These are phyloP conservation scores for Alternaria ethzedia DNA, from an alignment of 2,329 filamentous ascomycete species.

Conservation along the genomic window DNA sequence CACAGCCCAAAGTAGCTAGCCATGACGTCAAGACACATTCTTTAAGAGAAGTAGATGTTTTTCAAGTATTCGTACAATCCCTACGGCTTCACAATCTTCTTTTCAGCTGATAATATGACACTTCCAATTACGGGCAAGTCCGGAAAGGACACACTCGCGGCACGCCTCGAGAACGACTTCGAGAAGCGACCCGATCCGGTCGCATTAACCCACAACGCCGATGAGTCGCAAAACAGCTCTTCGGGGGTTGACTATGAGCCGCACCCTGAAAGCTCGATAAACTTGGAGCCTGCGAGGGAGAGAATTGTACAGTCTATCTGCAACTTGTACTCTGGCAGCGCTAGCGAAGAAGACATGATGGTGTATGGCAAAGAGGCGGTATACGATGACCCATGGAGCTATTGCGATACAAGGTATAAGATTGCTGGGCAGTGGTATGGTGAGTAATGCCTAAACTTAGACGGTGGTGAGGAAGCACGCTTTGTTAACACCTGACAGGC, in stretches of 20 bases:
- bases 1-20: background rate
- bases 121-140: conserved; percentile 6
- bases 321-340: conserved; percentile 56
- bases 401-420: conserved; percentile 59
- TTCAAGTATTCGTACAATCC: too few relatives aligned
- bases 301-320: conserved; percentile 53
- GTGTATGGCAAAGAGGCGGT: conserved; percentile 56
- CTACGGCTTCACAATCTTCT: background rate
- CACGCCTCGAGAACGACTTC: conserved; percentile 17
- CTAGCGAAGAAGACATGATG: conserved; percentile 56
- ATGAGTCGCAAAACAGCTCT: conserved; percentile 34
- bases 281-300: conserved; percentile 35
- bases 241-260: conserved; percentile 42
- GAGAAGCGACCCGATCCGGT: conserved; percentile 35
- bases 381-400: conserved; percentile 58
- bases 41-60: background rate
- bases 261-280: conserved; percentile 26
- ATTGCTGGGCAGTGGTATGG: conserved; percentile 61
- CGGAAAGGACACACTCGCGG: conserved; percentile 17
- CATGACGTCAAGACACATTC: background rate
- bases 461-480: background rate
- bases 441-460: background rate
- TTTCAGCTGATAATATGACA: background rate
- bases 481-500: conserved; percentile 23
- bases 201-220: conserved; percentile 35